Evolutionary conservation across 2,329 filamentous ascomycete genomes (phyloP).

Genomic region (Dactylellina parvicollis): DNA sequence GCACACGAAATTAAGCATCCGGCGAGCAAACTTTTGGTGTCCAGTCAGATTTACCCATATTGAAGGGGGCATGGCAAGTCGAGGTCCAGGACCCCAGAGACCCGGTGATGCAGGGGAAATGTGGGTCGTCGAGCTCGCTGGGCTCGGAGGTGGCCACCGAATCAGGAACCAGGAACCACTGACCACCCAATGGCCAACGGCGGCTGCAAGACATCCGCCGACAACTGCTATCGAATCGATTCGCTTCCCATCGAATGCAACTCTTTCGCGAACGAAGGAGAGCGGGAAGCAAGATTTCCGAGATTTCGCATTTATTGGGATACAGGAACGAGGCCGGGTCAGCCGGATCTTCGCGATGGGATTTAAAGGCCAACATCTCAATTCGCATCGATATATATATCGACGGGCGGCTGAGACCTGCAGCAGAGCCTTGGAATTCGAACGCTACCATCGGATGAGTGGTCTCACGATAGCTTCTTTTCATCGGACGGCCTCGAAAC

Average conservation of each 20-base stretch:
- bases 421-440: too few species aligned
- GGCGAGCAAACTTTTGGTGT: constrained; percentile 32
- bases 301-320: constrained; percentile 21
- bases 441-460: constrained; percentile 1
- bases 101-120: constrained; percentile 47
- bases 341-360: constrained; percentile 9
- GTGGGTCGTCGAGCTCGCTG: constrained; percentile 45
- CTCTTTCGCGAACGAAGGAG: constrained; percentile 31
- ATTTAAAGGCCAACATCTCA: neutral
- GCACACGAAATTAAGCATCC: constrained; percentile 42
- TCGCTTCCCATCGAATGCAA: constrained; percentile 19
- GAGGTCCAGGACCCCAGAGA: constrained; percentile 40
- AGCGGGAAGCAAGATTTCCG: constrained; percentile 41
- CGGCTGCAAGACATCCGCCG: constrained; percentile 44
- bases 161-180: constrained; percentile 49
- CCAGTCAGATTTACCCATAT: constrained; percentile 53
- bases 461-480: constrained; percentile 3
- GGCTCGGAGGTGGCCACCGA: constrained; percentile 45
- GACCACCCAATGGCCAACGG: constrained; percentile 19
- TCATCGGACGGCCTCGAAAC: constrained; percentile 37
- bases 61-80: constrained; percentile 52
- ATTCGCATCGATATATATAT: neutral
- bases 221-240: constrained; percentile 42
- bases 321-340: constrained; percentile 2
- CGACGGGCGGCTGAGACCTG: too few species aligned